Percentiles rank a stretch among this genome's conserved stretches.
These are phyloP conservation scores for Fusarium concolor DNA, from an alignment of 2,329 filamentous ascomycete genomes.

Conservation along the genomic window DNA sequence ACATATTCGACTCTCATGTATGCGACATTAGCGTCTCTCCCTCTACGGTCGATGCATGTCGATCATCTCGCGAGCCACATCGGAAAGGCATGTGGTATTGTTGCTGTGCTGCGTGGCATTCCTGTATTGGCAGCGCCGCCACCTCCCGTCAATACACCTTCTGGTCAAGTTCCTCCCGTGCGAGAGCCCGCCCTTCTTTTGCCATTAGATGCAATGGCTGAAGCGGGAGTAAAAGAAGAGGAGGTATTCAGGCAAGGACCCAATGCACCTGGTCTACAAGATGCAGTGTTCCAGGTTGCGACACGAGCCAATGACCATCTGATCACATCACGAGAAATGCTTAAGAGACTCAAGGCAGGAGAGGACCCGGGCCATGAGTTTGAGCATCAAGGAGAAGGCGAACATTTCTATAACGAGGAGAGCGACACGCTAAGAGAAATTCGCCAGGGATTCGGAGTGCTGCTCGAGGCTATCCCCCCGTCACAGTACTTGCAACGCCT, in stretches of 20 bases:
- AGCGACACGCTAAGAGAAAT: constrained; percentile 56
- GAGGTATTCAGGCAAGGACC: constrained; percentile 86
- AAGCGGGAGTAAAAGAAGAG: constrained; percentile 84
- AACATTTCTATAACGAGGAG: constrained; percentile 62
- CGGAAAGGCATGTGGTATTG: constrained; percentile 92
- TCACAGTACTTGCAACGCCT: constrained; percentile 81
- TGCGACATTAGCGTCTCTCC: constrained; percentile 81
- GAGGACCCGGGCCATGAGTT: constrained; percentile 85
- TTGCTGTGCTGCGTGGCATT: constrained; percentile 85
- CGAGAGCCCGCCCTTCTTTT: constrained; percentile 73
- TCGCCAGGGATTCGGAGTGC: constrained; percentile 77
- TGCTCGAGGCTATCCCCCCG: constrained; percentile 84
- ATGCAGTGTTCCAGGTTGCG: constrained; percentile 91
- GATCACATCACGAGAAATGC: constrained; percentile 92
- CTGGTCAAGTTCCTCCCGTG: constrained; percentile 54
- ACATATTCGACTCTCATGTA: constrained; percentile 96
- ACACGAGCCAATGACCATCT: constrained; percentile 96
- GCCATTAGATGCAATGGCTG: constrained; percentile 90
- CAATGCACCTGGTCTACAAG: constrained; percentile 81
- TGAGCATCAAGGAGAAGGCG: constrained; percentile 85
- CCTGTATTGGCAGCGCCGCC: constrained; percentile 85
- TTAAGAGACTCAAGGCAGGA: constrained; percentile 80
- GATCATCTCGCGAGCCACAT: constrained; percentile 96
- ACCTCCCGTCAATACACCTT: constrained; percentile 59
- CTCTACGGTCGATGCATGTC: constrained; percentile 82